phyloP scores from a whole-genome alignment of 2,329 filamentous ascomycete species.

The Didymella exigua region DNA sequence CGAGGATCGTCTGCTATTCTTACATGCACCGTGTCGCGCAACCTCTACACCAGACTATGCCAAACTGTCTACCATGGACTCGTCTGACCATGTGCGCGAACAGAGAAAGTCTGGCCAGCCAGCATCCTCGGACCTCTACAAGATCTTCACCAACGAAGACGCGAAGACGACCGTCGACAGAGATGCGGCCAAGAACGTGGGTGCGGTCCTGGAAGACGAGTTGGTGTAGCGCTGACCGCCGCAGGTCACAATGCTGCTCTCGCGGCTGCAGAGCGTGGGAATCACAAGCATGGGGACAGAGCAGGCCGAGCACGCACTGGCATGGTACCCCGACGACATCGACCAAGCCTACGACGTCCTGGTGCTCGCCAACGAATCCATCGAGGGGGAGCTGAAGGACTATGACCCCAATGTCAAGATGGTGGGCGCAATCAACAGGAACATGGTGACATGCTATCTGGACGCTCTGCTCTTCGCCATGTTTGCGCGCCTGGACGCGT shows the following conservation, averaged over 20 bases:
- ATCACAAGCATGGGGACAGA: constrained; percentile 63
- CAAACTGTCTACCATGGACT: constrained; percentile 18
- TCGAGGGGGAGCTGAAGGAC: constrained; percentile 75
- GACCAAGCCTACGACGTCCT: constrained; percentile 79
- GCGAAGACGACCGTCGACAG: constrained; percentile 57
- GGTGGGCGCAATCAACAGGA: constrained; percentile 83
- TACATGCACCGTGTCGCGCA: constrained; percentile 25
- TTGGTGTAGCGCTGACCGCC: constrained; percentile 11
- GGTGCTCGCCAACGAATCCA: constrained; percentile 77
- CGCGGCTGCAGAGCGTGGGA: constrained; percentile 59
- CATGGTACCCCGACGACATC: constrained; percentile 70
- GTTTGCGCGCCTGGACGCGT: constrained; percentile 88
- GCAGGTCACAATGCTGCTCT: constrained; percentile 59
- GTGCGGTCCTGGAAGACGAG: neutral
- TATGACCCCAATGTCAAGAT: constrained; percentile 75
- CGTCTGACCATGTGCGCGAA: constrained; percentile 35
- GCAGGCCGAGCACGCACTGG: constrained; percentile 68
- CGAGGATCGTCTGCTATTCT: constrained; percentile 26
- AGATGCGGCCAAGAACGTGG: constrained; percentile 60
- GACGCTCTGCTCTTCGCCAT: constrained; percentile 93
- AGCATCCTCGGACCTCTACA: constrained; percentile 59
- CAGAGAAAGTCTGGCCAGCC: constrained; percentile 34
- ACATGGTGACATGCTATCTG: constrained; percentile 90
- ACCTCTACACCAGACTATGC: constrained; percentile 15
- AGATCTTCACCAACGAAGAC: constrained; percentile 68